Conservation (phyloP, 495 filamentous ascomycete species). For the Hypoxylon rickii region DNA sequence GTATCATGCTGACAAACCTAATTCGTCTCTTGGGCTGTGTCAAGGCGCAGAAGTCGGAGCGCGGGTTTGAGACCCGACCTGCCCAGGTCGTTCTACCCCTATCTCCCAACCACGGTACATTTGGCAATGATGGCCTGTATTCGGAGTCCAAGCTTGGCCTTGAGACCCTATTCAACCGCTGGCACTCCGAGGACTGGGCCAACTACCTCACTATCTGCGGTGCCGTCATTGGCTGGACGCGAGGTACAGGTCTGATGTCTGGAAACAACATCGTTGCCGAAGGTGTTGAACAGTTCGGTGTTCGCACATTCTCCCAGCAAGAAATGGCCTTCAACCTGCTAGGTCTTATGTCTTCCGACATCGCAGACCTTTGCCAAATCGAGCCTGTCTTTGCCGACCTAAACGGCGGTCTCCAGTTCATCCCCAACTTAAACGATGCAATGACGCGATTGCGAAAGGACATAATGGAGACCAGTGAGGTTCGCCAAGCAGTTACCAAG, state of each 20-base stretch:
- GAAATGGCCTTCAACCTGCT: constrained; percentile 99
- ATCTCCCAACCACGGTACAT: constrained; percentile 97
- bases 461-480: constrained; percentile 91
- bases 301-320: constrained; percentile 97
- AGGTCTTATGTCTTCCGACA: constrained; percentile 90
- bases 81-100: constrained; percentile 95
- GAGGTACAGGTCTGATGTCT: constrained; percentile 96
- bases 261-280: constrained; percentile 98
- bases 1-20: constrained; percentile 98
- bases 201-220: constrained; percentile 99
- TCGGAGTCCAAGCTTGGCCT: constrained; percentile 96
- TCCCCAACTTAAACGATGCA: constrained; percentile 92
- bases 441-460: constrained; percentile 90
- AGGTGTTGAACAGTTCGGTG: constrained; percentile 93
- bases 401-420: constrained; percentile 96
- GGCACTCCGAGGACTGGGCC: constrained; percentile 97
- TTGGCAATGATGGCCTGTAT: constrained; percentile 97
- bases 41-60: constrained; percentile 84
- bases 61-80: constrained; percentile 90
- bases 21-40: constrained; percentile 87
- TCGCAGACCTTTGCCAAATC: constrained; percentile 93
- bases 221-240: constrained; percentile 98
- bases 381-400: constrained; percentile 97
- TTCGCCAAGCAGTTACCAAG: constrained; percentile 90
- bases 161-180: constrained; percentile 97